Conservation (phyloP, 2,329 filamentous ascomycete species). For the Rutstroemia sydowiana region DNA sequence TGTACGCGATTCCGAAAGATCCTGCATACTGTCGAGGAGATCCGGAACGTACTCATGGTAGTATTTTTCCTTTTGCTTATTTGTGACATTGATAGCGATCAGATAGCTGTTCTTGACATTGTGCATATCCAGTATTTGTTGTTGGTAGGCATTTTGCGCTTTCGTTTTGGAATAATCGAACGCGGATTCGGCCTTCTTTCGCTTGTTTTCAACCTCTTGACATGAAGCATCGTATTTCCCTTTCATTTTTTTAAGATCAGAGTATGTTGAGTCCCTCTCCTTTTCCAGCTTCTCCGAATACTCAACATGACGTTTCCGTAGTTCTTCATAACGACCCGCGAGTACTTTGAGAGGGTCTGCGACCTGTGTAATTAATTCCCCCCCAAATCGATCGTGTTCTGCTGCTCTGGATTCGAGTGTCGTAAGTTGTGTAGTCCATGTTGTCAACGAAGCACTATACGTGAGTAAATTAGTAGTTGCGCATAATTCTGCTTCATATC, state of each 20-base stretch:
- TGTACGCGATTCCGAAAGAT: slow-evolving; percentile 84
- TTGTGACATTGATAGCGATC: slow-evolving; percentile 91
- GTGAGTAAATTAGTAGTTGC: neutral
- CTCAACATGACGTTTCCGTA: slow-evolving; percentile 84
- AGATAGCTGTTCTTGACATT: slow-evolving; percentile 98
- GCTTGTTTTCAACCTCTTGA: slow-evolving; percentile 87
- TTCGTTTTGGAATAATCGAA: slow-evolving; percentile 82
- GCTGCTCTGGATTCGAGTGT: slow-evolving; percentile 81
- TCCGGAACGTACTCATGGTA: slow-evolving; percentile 97
- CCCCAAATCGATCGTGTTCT: slow-evolving; percentile 81
- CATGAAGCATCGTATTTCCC: slow-evolving; percentile 87
- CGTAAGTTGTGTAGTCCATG: slow-evolving; percentile 89
- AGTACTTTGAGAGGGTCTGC: slow-evolving; percentile 80
- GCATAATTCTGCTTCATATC: slow-evolving; percentile 4
- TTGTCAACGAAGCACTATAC: slow-evolving; percentile 80
- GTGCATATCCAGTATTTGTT: slow-evolving; percentile 91
- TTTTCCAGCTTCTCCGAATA: slow-evolving; percentile 84
- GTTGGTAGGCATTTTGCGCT: slow-evolving; percentile 83
- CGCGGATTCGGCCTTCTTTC: slow-evolving; percentile 92
- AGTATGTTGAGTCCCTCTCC: slow-evolving; percentile 78
- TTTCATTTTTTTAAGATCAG: slow-evolving; percentile 83
- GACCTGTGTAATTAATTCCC: slow-evolving; percentile 69
- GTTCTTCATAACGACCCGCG: slow-evolving; percentile 72
- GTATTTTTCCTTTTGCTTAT: slow-evolving; percentile 95
- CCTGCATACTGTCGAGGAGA: slow-evolving; percentile 85